Evolutionary conservation across 2,329 filamentous ascomycete genomes (phyloP), one percentile per base, ranked within the genome.

Genomic region (Hypomyces perniciosus): DNA sequence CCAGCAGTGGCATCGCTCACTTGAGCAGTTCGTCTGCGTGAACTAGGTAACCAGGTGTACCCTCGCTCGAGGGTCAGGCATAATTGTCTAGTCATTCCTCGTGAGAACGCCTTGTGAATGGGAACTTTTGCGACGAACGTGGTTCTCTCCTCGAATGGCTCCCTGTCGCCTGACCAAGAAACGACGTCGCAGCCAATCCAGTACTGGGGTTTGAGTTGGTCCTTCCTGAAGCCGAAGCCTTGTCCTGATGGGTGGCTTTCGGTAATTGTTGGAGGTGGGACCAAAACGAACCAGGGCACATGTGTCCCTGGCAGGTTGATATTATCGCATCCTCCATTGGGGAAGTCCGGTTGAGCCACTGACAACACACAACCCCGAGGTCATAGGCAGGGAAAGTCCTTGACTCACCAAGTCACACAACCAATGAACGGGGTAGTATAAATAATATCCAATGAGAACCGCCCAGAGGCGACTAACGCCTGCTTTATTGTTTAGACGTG

Each of bases 1-100:
- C 40, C 51, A 53, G 46, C 34, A 33, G 34, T 40, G 48, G 48
- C 43, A 35, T 42, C 35, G 45, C 51, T 56, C 51, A 46, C 56
- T 57, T 10, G 53, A 58, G 54, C 44, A 48, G 39, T 28, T 35
- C 38, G 13, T 13, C 27, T 26, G n/a, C 44, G 51, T 50, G 46
- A 53, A 53, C 35, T 38, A 26, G 35, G 45, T 10, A 52, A 38
- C 40, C 37, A 38, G 34, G 30, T 34, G 26, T 34, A 40, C 30
- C 26, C 45, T 44, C 39, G 39, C 7, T 37, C 30, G 39, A 28
- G 29, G 20, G 9, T n/a, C 8, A 13, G 26, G 50, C 30, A 48
- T 44, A 45, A 39, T 52, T 52, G 50, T 45, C 50, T 52, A 39
- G 45, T 30, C 33, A 44, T 5, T 45, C 40, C 38, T 41, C 41